A percentile compares a stretch with the other conserved stretches of the same genome.
Evolutionary conservation across 371 early-diverging fungal species (phyloP).

Genomic region (Rhizopus stolonifer): DNA sequence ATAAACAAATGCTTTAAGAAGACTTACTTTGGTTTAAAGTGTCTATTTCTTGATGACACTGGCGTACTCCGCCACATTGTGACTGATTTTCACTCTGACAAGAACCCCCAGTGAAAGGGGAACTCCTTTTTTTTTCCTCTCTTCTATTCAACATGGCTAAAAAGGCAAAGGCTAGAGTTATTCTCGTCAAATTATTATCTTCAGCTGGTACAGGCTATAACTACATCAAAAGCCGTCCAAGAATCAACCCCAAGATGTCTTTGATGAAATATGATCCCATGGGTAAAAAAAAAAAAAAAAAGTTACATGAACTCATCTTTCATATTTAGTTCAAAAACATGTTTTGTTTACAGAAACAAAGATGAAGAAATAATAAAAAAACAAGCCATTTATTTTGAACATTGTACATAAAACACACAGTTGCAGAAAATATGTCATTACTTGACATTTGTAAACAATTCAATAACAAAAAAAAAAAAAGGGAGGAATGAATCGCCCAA

Average conservation of each 20-base stretch:
- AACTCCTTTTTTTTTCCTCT: background rate
- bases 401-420: background rate
- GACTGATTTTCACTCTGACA: background rate
- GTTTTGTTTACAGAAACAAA: constrained; percentile 78
- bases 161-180: constrained; percentile 83
- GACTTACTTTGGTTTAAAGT: too few species aligned
- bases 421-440: background rate
- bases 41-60: too few species aligned
- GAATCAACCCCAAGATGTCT: constrained; percentile 72
- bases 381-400: background rate
- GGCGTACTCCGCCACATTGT: background rate
- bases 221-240: constrained; percentile 75
- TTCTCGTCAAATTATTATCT: constrained; percentile 77
- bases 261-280: constrained; percentile 85
- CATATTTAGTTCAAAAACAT: constrained; percentile 62
- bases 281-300: constrained; percentile 35
- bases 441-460: background rate
- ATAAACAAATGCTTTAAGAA: too few species aligned
- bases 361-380: constrained; percentile 55
- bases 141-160: constrained; percentile 62
- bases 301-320: background rate
- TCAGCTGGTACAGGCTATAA: constrained; percentile 83
- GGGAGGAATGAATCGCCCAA: background rate
- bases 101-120: background rate
- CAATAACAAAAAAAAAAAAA: background rate